These are phyloP conservation scores for Polyplosphaeria fusca DNA, from an alignment of 495 filamentous ascomycete genomes.

Conservation along the genomic window DNA sequence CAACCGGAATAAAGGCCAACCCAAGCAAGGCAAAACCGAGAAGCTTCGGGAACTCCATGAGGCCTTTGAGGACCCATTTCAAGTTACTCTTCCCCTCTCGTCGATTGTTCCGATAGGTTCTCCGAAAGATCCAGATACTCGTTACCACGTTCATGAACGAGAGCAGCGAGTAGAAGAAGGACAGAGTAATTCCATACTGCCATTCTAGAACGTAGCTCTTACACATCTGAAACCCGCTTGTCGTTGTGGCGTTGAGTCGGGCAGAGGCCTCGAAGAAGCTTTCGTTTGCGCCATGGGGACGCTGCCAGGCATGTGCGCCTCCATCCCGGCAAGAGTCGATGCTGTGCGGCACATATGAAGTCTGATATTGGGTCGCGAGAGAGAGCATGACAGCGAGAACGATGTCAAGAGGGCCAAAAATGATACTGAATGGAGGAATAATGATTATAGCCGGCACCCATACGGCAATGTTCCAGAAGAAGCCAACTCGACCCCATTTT, in stretches of 20 bases:
- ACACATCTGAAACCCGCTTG: constrained; percentile 17
- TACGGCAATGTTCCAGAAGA: constrained; percentile 29
- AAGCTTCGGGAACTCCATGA: constrained; percentile 15
- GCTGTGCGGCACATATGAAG: constrained; percentile 6
- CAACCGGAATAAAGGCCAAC: not conserved
- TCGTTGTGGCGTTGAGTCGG: constrained; percentile 17
- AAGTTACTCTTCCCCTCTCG: not conserved
- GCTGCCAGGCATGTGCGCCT: constrained; percentile 17
- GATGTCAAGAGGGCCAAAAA: constrained; percentile 18
- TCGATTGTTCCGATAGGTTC: not conserved
- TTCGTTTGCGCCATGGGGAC: constrained; percentile 13
- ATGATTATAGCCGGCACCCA: constrained; percentile 21
- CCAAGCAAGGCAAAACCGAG: not conserved
- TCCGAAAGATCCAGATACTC: not conserved
- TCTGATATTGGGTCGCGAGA: not conserved
- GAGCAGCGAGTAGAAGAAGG: constrained; percentile 15
- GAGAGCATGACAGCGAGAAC: constrained; percentile 5
- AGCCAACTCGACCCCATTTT: constrained; percentile 11
- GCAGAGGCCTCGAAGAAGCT: constrained; percentile 29
- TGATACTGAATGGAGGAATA: constrained; percentile 7
- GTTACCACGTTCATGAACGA: constrained; percentile 13
- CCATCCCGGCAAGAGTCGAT: constrained; percentile 1
- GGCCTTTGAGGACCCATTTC: not conserved
- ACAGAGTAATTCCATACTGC: constrained; percentile 22
- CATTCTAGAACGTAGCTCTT: constrained; percentile 26